Percentiles rank a stretch among this genome's conserved stretches.
Conservation (phyloP, 768 basidiomycete species). For the Lenzites betulinus region DNA sequence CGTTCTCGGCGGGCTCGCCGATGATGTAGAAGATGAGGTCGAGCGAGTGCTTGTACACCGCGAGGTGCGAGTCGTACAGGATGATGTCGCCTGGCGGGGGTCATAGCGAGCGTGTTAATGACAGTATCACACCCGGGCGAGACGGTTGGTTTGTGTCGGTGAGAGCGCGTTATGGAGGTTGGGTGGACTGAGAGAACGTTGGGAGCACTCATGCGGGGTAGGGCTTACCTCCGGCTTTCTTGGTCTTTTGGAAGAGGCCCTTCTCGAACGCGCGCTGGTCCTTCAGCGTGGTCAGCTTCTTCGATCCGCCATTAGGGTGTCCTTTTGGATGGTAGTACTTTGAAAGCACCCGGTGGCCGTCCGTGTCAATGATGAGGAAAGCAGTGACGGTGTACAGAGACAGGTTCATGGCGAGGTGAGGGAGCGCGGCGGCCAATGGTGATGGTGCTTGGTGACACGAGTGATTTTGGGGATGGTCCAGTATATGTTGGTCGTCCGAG, state of each 20-base stretch:
- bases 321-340: conserved; percentile 89
- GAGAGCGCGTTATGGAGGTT: too few relatives aligned
- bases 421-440: too few relatives aligned
- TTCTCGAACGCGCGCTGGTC: conserved; percentile 97
- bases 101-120: neutral
- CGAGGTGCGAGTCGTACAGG: conserved; percentile 86
- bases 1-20: conserved; percentile 86
- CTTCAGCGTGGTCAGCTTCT: conserved; percentile 70
- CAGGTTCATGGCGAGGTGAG: conserved; percentile 57
- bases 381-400: conserved; percentile 86
- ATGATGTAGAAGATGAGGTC: conserved; percentile 96
- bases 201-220: neutral
- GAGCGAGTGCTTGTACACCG: conserved; percentile 90
- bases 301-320: conserved; percentile 59
- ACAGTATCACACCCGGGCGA: neutral
- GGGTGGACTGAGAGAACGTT: too few relatives aligned
- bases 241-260: conserved; percentile 93
- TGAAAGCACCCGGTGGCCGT: conserved; percentile 91
- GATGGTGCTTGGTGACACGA: too few relatives aligned
- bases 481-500: too few relatives aligned
- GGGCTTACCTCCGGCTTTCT: conserved; percentile 82
- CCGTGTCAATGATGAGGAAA: conserved; percentile 92
- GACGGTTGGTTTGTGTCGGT: too few relatives aligned
- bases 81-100: conserved; percentile 81
- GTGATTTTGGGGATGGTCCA: too few relatives aligned